Evolutionary conservation across 257 asterid species (phyloP), one percentile per base, ranked within the genome.

Genomic region (Catharanthus roseus): DNA sequence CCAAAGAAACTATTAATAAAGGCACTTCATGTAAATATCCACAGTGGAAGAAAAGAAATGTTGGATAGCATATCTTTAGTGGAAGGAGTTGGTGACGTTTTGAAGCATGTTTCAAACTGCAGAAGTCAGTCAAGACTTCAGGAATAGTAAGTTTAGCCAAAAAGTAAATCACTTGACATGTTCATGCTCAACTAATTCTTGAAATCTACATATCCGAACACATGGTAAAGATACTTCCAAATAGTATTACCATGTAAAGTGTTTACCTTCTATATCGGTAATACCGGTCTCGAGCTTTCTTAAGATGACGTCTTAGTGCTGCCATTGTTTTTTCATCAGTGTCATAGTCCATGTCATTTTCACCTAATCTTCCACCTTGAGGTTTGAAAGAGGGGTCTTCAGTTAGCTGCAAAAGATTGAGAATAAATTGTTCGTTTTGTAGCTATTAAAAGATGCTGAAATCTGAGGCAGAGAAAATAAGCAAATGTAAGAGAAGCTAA

Each of bases 321-420:
- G 95, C 96, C 96, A 90, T 90, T 80, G 87, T 70, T 80, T 87
- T 89, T 60, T 69, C 79, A 82, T 90, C 96, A 76, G 92, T 83
- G 79, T 90, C 95, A 70, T 87, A 90, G 70, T 87, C 96, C 96
- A 87, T 86, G 69, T 90, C 96, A 78, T 78, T 85, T 86, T 83
- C 92, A 68, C 96, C 93, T 44, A 87, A 79, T 67, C 77, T 86
- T 33, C 96, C 92, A 47, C 96, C 96, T 86, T 87, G 92, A 8
- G 92, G 96, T 80, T 86, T 90, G 60, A 87, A 90, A 55, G 92
- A 76, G 26, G 92, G 85, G 60, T 90, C 96, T 69, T 86, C 92
- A 60, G 70, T 86, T 71, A 87, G 85, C 96, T 87, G 89, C 82
- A 77, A 28, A 68, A 61, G 31, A 31, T 62, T 19, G 28, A 34